Evolutionary conservation across 2,329 filamentous ascomycete species (phyloP).

Genomic region (Plectosphaerella plurivora): DNA sequence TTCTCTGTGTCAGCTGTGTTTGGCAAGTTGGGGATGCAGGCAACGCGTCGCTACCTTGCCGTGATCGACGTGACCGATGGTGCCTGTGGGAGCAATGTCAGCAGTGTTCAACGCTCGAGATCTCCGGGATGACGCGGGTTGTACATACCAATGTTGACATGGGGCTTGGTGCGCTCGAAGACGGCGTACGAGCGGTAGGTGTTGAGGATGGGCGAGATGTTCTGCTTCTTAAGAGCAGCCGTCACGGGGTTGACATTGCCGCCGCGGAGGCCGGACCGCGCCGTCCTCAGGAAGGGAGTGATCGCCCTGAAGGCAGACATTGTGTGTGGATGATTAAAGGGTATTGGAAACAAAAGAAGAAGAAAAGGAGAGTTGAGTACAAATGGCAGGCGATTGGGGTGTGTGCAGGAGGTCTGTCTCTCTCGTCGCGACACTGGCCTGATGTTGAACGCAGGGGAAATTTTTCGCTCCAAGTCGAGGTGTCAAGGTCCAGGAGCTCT

Average conservation of each 20-base stretch:
- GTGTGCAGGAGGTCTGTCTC: neutral
- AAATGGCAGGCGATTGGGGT: conserved; percentile 6
- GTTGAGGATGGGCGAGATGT: conserved; percentile 60
- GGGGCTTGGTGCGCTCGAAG: conserved; percentile 89
- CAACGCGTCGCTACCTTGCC: conserved; percentile 68
- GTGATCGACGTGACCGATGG: conserved; percentile 99
- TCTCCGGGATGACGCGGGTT: neutral
- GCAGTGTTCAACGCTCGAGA: neutral
- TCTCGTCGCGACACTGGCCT: neutral
- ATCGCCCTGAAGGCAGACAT: conserved; percentile 79
- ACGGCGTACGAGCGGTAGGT: conserved; percentile 61
- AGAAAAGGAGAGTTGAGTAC: conserved; percentile 7
- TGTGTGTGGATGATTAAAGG: conserved; percentile 32
- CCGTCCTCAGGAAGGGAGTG: conserved; percentile 76
- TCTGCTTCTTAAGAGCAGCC: conserved; percentile 59
- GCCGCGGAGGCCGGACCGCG: conserved; percentile 67
- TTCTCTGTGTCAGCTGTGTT: conserved; percentile 11
- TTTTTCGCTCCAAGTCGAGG: conserved; percentile 1
- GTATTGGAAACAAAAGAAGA: conserved; percentile 18
- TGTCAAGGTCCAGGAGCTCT: neutral
- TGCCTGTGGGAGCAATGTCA: conserved; percentile 49
- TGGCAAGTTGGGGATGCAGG: neutral
- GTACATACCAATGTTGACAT: conserved; percentile 90
- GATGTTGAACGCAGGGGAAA: conserved; percentile 2
- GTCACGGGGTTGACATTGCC: conserved; percentile 74